Conservation (phyloP, 2,329 filamentous ascomycete species). For the Xylaria sp. region DNA sequence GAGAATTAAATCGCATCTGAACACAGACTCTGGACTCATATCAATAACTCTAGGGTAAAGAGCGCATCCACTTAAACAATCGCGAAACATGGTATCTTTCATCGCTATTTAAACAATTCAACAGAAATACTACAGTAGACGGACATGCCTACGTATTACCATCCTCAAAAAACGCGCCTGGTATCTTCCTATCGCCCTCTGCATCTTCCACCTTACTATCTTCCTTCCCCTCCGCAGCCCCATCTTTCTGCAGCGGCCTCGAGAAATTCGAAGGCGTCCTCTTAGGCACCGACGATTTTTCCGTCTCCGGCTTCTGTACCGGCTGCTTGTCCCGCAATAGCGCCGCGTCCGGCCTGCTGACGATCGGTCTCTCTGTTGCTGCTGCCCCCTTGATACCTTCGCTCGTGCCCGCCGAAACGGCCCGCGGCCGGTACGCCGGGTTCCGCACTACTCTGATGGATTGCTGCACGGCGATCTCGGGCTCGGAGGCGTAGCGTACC, state of each 20-base stretch:
- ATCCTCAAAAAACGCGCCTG: conserved; percentile 29
- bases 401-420: background rate
- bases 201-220: conserved; percentile 26
- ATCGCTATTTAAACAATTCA: background rate
- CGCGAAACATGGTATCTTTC: conserved; percentile 2
- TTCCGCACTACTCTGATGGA: conserved; percentile 43
- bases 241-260: conserved; percentile 37
- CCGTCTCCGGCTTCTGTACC: conserved; percentile 26
- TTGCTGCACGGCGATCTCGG: conserved; percentile 46
- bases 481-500: conserved; percentile 45
- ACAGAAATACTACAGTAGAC: background rate
- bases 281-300: conserved; percentile 11
- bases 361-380: background rate
- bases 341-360: conserved; percentile 35
- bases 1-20: too few relatives aligned
- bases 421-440: conserved; percentile 39
- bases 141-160: background rate
- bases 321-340: conserved; percentile 31
- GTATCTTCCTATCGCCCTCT: conserved; percentile 35
- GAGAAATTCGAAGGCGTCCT: conserved; percentile 46
- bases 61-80: background rate
- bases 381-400: background rate
- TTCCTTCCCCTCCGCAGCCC: background rate
- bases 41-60: background rate
- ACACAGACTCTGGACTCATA: background rate